Base-by-base conservation (phyloP, 2,329 filamentous ascomycete genomes). In the Xylaria sp. region DNA sequence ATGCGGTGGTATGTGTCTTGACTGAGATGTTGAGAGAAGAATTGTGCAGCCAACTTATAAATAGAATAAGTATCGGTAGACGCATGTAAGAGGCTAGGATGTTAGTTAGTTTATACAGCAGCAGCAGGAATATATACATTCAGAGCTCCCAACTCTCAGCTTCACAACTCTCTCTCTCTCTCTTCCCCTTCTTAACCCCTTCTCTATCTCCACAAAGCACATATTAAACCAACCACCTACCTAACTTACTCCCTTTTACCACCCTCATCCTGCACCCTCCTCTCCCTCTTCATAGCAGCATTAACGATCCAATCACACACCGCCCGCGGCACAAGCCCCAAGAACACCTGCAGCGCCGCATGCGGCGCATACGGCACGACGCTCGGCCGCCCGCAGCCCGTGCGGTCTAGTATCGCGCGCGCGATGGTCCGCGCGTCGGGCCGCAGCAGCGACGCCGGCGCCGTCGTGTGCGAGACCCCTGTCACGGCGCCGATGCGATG, bases 311-410 rank as follows among this genome's bases (percentile, higher is more conserved):
- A 12, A 48, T 74, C 73, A 13, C 58, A 10, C 1, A 68, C 2
- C 25, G n/a, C 37, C 44, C 20, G 7, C 48, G 73, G 73, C 59
- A 70, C 3, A 1, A 54, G 13, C 12, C 10, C 52, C 28, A 73
- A 6, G 2, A 66, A 34, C 2, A 10, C 60, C 46, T 72, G 57
- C 70, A 70, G 68, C 54, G 73, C 63, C 51, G 73, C 72, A 37
- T 76, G 75, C 13, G 65, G 66, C 70, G 68, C 75, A 28, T 76
- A 75, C 54, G 69, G 72, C 23, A 73, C 59, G 20, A 76, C 72
- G 32, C 59, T 64, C 4, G 55, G 56, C 6, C 66, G 63, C 10
- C 70, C 74, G 54, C 72, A 72, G 8, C 72, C 72, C 3, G 70
- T 71, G 23, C 68, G 65, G 48, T 62, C 71, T 10, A 76, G 69